Conservation (phyloP, 768 basidiomycete genomes). For the Phylloporus scabripes region DNA sequence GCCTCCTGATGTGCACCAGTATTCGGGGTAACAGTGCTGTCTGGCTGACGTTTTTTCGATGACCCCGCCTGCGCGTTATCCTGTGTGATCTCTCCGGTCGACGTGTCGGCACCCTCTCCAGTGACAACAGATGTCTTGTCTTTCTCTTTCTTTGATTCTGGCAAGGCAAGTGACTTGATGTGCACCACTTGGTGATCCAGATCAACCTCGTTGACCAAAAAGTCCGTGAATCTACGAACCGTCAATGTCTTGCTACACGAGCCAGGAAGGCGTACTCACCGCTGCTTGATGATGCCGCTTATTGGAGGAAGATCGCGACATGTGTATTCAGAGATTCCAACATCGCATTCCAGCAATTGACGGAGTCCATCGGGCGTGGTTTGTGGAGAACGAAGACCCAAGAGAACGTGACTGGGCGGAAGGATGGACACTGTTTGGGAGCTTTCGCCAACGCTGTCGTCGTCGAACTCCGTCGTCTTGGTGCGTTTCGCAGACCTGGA, state of each 20-base stretch:
- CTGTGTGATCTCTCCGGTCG: conserved; percentile 13
- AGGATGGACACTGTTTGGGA: conserved; percentile 33
- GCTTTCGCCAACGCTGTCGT: conserved; percentile 3
- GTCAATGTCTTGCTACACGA: not conserved
- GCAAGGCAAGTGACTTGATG: conserved; percentile 72
- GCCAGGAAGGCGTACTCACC: conserved; percentile 43
- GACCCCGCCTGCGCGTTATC: conserved; percentile 1
- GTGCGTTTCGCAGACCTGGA: conserved; percentile 37
- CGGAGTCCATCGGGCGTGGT: conserved; percentile 48
- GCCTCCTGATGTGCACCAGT: not conserved
- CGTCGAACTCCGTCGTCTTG: conserved; percentile 28
- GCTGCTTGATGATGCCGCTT: conserved; percentile 93
- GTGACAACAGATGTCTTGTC: conserved; percentile 14
- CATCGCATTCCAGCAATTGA: conserved; percentile 67
- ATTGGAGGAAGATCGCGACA: conserved; percentile 64
- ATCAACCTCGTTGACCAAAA: conserved; percentile 89
- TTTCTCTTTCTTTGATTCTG: conserved; percentile 45
- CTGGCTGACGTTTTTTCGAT: conserved; percentile 3
- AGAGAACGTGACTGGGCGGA: conserved; percentile 70
- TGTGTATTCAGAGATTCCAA: conserved; percentile 88
- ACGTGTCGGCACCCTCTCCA: conserved; percentile 12
- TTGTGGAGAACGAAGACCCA: conserved; percentile 52
- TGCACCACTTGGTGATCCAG: conserved; percentile 75
- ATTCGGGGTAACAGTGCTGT: not conserved
- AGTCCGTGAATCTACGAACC: conserved; percentile 83